Evolutionary conservation across 73 alveolate species (phyloP).

Genomic region (Paramecium caudatum): DNA sequence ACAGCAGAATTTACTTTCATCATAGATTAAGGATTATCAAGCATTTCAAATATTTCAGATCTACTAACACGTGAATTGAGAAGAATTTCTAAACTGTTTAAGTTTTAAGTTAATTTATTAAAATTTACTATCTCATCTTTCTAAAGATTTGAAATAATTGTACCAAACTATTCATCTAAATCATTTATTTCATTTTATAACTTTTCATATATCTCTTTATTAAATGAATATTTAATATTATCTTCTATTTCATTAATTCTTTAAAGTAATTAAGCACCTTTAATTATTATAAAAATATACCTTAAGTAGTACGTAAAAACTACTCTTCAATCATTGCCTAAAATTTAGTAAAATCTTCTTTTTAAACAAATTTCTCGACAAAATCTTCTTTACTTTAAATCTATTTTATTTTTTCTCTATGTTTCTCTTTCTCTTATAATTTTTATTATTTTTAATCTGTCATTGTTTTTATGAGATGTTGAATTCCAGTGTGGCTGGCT

Average conservation of each 20-base stretch:
- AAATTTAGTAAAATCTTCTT: background rate
- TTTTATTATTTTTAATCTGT: background rate
- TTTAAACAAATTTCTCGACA: background rate
- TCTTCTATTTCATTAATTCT: conserved; percentile 16
- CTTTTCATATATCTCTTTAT: conserved; percentile 14
- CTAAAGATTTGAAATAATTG: background rate
- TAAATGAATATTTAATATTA: background rate
- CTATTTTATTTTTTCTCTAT: background rate
- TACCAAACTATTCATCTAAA: conserved; percentile 7
- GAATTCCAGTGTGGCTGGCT: background rate
- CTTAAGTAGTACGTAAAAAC: background rate
- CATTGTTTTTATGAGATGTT: background rate
- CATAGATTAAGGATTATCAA: conserved; percentile 12
- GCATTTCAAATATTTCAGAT: conserved; percentile 3
- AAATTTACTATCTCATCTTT: background rate
- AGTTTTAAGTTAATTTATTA: background rate
- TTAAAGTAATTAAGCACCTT: conserved; percentile 25
- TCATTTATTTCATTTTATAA: background rate
- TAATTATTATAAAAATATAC: background rate
- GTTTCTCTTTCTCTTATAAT: background rate
- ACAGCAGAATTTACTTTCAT: background rate
- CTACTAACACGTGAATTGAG: background rate
- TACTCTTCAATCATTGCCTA: background rate
- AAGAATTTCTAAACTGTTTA: background rate
- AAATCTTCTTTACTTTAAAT: too few relatives aligned